Percentiles rank a stretch among this genome's conserved stretches.
These are phyloP conservation scores for Cenchrus purpureus DNA, from an alignment of 176 grass and related monocot species.

Conservation along the genomic window DNA sequence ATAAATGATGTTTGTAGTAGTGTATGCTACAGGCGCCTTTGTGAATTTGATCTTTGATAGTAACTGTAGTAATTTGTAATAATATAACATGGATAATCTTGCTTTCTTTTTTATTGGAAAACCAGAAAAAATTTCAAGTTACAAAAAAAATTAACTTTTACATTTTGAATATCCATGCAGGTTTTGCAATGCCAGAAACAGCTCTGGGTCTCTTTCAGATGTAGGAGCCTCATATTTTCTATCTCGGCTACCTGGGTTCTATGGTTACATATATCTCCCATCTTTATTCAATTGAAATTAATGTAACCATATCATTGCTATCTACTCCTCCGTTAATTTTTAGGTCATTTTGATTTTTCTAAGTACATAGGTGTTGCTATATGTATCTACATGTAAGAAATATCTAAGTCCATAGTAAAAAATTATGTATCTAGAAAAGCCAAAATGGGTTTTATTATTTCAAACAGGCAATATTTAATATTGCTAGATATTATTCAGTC, in stretches of 20 bases:
- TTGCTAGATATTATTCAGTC: conserved; percentile 10
- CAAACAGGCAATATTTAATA: no score
- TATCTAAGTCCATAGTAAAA: no score
- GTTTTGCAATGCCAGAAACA: conserved; percentile 98
- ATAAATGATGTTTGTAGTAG: no score
- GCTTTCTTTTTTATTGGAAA: conserved; percentile 20
- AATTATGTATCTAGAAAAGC: no score
- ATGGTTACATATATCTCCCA: conserved; percentile 54
- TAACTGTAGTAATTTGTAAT: background rate
- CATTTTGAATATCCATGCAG: conserved; percentile 51
- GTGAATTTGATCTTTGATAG: background rate
- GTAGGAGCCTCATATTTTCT: conserved; percentile 89
- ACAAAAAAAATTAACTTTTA: background rate
- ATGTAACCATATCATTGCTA: background rate
- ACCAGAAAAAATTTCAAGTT: background rate
- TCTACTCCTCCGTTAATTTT: background rate
- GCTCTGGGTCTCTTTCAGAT: conserved; percentile 79
- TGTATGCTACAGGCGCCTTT: background rate
- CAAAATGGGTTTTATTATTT: no score
- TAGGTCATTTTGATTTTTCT: no score
- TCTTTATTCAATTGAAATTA: conserved; percentile 13
- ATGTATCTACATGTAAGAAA: no score
- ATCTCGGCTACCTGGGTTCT: conserved; percentile 82
- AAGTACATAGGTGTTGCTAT: no score
- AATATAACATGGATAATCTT: background rate